Conservation (phyloP, 2,329 filamentous ascomycete species). For the Laburnicola sp. region DNA sequence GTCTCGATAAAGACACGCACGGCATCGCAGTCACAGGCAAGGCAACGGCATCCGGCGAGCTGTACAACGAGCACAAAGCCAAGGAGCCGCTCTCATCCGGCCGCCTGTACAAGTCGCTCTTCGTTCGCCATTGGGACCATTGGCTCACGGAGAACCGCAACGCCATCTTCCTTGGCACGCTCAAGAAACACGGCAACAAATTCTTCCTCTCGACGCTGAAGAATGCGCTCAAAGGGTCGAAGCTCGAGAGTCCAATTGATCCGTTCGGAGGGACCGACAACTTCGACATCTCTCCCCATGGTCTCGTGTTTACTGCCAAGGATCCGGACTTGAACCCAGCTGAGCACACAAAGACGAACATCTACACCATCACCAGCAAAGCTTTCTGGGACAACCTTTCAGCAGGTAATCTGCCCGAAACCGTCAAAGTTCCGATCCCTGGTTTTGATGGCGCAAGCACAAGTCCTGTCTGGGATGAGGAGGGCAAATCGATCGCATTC, state of each 20-base stretch:
- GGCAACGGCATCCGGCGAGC: slow-evolving; percentile 67
- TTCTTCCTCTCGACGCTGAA: slow-evolving; percentile 53
- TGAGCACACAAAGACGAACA: slow-evolving; percentile 77
- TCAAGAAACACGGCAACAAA: slow-evolving; percentile 45
- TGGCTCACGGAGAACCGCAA: slow-evolving; percentile 71
- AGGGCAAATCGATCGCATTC: slow-evolving; percentile 73
- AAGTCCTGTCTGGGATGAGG: slow-evolving; percentile 72
- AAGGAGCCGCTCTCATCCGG: slow-evolving; percentile 65
- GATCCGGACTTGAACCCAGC: slow-evolving; percentile 72
- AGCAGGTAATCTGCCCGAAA: slow-evolving; percentile 29
- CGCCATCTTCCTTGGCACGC: slow-evolving; percentile 71
- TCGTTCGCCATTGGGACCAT: slow-evolving; percentile 82
- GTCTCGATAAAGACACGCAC: slow-evolving; percentile 42
- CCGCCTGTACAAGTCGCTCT: slow-evolving; percentile 73
- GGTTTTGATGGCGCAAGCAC: slow-evolving; percentile 66
- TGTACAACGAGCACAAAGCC: slow-evolving; percentile 67
- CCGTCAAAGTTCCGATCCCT: slow-evolving; percentile 60
- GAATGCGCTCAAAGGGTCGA: slow-evolving; percentile 65
- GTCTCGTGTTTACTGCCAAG: slow-evolving; percentile 74
- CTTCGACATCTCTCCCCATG: slow-evolving; percentile 71
- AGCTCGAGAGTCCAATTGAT: slow-evolving; percentile 68
- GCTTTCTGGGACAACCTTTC: slow-evolving; percentile 53
- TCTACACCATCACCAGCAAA: slow-evolving; percentile 70
- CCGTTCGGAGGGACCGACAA: slow-evolving; percentile 80
- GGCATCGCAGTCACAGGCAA: slow-evolving; percentile 59